A percentile compares a stretch with the other conserved stretches of the same genome.
These are phyloP conservation scores for Arthrobotrys conoides DNA, from an alignment of 2,329 filamentous ascomycete genomes.

Conservation along the genomic window DNA sequence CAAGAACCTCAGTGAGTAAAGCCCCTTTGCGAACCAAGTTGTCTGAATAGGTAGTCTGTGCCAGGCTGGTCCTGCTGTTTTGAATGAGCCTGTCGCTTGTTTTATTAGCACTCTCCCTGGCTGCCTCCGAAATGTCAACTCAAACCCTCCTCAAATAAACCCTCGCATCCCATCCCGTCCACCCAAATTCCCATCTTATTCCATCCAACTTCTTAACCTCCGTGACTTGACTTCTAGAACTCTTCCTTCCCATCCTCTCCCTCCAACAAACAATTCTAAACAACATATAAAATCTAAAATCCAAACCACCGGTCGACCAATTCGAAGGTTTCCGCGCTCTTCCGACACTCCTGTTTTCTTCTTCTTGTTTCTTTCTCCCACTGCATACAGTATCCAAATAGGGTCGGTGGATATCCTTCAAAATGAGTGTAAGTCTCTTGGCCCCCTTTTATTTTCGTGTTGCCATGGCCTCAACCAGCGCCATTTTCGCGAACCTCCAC, in stretches of 20 bases:
- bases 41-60: conserved; percentile 23
- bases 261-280: conserved; percentile 5
- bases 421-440: conserved; percentile 53
- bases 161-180: conserved; percentile 4
- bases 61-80: conserved; percentile 29
- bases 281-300: not conserved
- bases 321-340: conserved; percentile 17
- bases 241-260: conserved; percentile 7
- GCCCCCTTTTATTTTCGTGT: conserved; percentile 45
- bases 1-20: conserved; percentile 15
- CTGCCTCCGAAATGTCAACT: conserved; percentile 25
- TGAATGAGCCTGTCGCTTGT: conserved; percentile 18
- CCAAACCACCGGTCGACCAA: conserved; percentile 22
- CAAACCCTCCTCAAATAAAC: conserved; percentile 36
- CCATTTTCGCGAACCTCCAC: conserved; percentile 15
- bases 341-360: conserved; percentile 36
- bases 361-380: not conserved
- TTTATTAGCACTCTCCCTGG: conserved; percentile 27
- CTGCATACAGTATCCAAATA: conserved; percentile 2
- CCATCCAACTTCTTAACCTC: conserved; percentile 7
- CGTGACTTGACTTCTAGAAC: conserved; percentile 16
- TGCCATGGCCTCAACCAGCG: conserved; percentile 15
- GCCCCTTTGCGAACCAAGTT: conserved; percentile 9
- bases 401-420: conserved; percentile 31
- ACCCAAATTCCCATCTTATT: not conserved